A percentile compares a stretch with the other conserved stretches of the same genome.
These are phyloP conservation scores for Choricystis sp. DNA, from an alignment of 139 green algal species.

Conservation along the genomic window DNA sequence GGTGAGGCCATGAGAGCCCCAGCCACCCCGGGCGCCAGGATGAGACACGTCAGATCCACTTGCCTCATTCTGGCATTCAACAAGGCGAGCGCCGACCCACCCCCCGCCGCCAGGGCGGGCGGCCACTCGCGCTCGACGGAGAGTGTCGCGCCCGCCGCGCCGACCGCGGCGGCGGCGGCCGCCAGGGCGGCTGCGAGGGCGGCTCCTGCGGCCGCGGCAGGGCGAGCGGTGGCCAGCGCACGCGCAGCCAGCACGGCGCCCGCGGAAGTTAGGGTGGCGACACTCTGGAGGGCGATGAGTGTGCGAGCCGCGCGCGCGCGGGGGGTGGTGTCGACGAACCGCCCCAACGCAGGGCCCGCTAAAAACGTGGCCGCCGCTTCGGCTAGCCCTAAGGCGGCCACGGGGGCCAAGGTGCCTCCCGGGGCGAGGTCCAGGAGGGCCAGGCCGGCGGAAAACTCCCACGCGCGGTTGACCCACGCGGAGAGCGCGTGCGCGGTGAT, in stretches of 20 bases:
- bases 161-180: constrained; percentile 32
- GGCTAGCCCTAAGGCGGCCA: constrained; percentile 22
- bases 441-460: not conserved
- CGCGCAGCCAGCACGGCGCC: not conserved
- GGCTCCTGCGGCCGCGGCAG: constrained; percentile 17
- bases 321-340: constrained; percentile 23
- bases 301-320: constrained; percentile 16
- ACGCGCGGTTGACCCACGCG: not conserved
- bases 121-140: constrained; percentile 46
- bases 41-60: constrained; percentile 60
- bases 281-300: constrained; percentile 47
- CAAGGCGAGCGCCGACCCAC: constrained; percentile 15
- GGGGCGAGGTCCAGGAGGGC: not conserved
- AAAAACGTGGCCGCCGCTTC: constrained; percentile 25
- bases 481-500: not conserved
- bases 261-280: not conserved
- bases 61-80: constrained; percentile 53
- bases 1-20: constrained; percentile 50
- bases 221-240: constrained; percentile 1
- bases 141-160: constrained; percentile 32
- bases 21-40: constrained; percentile 36
- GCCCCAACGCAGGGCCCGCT: constrained; percentile 16
- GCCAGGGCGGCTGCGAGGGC: constrained; percentile 15
- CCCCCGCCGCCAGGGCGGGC: constrained; percentile 19
- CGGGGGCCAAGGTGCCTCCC: not conserved